phyloP scores from a whole-genome alignment of 768 basidiomycete species.

The Rhizopogon vinicolor region DNA sequence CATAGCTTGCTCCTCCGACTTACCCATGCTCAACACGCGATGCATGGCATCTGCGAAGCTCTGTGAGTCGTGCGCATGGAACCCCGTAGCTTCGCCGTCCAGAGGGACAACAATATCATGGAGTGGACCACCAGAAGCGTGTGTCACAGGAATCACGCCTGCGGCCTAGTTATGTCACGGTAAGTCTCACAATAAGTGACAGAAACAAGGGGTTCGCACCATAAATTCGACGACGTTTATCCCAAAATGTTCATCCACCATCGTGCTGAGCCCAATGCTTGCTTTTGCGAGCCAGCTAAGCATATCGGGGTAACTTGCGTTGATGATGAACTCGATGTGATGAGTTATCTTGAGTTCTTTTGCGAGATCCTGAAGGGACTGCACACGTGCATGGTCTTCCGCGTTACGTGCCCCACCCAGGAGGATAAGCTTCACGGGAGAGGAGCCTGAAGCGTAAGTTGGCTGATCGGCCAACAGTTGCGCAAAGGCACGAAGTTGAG shows the following conservation, averaged over 20 bases:
- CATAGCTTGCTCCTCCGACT: conserved; percentile 53
- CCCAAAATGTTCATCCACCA: too few species aligned
- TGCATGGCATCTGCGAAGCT: conserved; percentile 71
- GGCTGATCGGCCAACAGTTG: conserved; percentile 56
- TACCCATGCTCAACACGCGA: conserved; percentile 52
- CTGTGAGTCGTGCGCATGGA: conserved; percentile 65
- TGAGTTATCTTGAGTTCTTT: conserved; percentile 45
- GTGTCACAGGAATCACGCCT: conserved; percentile 86
- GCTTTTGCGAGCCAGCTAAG: too few species aligned
- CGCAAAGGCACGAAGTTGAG: conserved; percentile 70
- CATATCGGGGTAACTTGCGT: too few species aligned
- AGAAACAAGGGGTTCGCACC: not conserved
- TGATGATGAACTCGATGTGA: conserved; percentile 70
- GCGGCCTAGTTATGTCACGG: conserved; percentile 60
- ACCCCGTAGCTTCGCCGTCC: conserved; percentile 72
- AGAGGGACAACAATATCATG: conserved; percentile 88
- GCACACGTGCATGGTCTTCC: conserved; percentile 68
- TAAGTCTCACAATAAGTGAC: conserved; percentile 9
- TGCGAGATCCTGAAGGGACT: conserved; percentile 53
- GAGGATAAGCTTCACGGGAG: conserved; percentile 58
- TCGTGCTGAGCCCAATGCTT: too few species aligned
- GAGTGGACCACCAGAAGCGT: conserved; percentile 90
- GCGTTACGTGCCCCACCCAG: conserved; percentile 84
- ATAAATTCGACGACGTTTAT: too few species aligned
- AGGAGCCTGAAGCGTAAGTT: conserved; percentile 35